A percentile compares a stretch with the other conserved stretches of the same genome.
phyloP scores from a whole-genome alignment of 768 basidiomycete species.

The Tephrocybe rancida region DNA sequence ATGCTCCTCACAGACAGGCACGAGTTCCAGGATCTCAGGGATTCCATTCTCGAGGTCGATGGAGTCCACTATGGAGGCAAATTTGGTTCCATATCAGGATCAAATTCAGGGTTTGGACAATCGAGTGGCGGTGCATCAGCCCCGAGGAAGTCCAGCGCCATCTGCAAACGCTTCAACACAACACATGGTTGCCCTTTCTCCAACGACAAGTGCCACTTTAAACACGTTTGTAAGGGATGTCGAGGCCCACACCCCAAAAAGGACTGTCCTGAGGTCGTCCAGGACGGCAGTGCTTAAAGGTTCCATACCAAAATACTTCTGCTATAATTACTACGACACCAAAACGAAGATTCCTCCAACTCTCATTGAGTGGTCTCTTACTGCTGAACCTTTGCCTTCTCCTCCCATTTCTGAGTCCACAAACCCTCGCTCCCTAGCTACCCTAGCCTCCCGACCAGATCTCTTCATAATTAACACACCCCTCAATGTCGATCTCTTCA shows the following conservation, averaged over 20 bases:
- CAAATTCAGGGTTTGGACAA: not conserved
- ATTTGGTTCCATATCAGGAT: not conserved
- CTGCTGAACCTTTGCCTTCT: not conserved
- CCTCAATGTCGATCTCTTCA: conserved; percentile 31
- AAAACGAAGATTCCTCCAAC: not conserved
- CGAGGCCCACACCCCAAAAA: not conserved
- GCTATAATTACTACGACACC: conserved; percentile 3
- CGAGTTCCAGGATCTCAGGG: not conserved
- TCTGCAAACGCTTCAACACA: conserved; percentile 25
- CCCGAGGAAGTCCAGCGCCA: too few relatives aligned
- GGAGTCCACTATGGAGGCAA: not conserved
- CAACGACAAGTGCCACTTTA: too few relatives aligned
- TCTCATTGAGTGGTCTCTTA: not conserved
- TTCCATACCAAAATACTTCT: not conserved
- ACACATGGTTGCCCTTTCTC: too few relatives aligned
- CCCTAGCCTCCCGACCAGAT: too few relatives aligned
- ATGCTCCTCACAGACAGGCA: conserved; percentile 21
- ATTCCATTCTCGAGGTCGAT: not conserved
- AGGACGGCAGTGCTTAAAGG: not conserved
- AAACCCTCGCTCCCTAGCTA: too few relatives aligned
- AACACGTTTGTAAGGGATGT: not conserved
- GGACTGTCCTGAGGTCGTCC: not conserved
- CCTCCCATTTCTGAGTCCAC: not conserved
- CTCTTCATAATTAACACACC: conserved; percentile 25
- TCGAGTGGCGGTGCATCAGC: not conserved